Evolutionary conservation across 208 protist genomes (phyloP), one percentile per base, ranked within the genome.

Genomic region (Wallacemonas sp.): DNA sequence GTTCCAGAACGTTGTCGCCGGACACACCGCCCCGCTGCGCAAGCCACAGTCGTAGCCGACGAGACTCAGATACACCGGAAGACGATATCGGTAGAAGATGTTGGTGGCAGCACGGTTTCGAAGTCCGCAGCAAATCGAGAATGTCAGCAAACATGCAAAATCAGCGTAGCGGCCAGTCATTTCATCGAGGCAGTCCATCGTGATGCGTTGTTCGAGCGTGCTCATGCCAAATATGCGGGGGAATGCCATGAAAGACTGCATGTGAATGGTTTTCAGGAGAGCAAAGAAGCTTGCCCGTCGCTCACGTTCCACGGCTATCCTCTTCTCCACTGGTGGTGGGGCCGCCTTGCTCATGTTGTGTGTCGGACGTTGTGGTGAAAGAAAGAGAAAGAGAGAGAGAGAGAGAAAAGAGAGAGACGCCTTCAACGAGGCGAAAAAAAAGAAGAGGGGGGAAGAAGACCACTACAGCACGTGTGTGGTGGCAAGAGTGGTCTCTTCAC

Each of bases 91-190:
- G 14, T 60, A 66, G n/a, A 85, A 33, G 30, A 90, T 65, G 15
- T 46, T 70, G 6, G 33, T 42, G 1, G 64, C 70, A 14, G 60
- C 61, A 47, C 68, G 66, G 33, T 70, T 79, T 11, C 83, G 76
- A 24, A 91, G 39, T 17, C 72, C 66, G 44, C 79, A 73, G 31
- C 55, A 56, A 0, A 72, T 70, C 15, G 79, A 63, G 58, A 91
- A 86, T n/a, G 70, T 71, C n/a, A 84, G 59, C 11, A 95, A 68
- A 72, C 82, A 87, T 1, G 62, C 70, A 26, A 84, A 84, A 65
- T 95, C 88, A 1, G 88, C 85, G 68, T 86, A 89, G 31, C 85
- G 81, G 54, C 80, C 80, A 46, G 88, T 92, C 45, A 95, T 80
- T 30, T 90, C 78, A 60, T 91, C 88, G n/a, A 95, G 62, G 65